Evolutionary conservation across 768 basidiomycete genomes (phyloP), one percentile per base, ranked within the genome.

Genomic region (Pisolithus tinctorius): DNA sequence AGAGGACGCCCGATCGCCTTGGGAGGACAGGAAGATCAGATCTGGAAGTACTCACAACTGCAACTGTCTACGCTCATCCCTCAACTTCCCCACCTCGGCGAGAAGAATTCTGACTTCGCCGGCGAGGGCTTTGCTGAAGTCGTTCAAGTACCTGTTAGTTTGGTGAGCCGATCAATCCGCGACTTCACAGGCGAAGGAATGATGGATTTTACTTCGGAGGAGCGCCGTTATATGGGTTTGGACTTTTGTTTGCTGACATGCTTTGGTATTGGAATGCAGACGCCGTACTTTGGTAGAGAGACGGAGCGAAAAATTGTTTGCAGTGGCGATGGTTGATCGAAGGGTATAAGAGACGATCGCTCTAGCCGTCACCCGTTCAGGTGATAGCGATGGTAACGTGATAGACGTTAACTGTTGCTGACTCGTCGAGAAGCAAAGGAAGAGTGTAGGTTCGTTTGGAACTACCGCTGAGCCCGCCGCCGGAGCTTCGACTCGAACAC

Each of bases 121-220:
- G 8, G 81, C 80, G 37, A 82, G 75, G 1, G 81, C 81, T 57
- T 82, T 82, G 65, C 78, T 80, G 61, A 81, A 81, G 59, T 81
- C 79, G 55, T 80, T 78, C 47, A 81, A 60, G 60, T 81, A 81
- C 63, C 76, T 77, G 58, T 42, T 48, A 38, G 20, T 16, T 26
- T 50, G 37, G 29, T 16, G 46, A 48, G 37, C 27, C 42, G 10
- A 47, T 31, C 34, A 14, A 23, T 47, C 20, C 20, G 31, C 30
- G 23, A 31, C 27, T 34, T 3, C 11, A 23, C 31, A 26, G 23
- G 34, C 29, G 30, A 48, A 52, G 40, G 30, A 45, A 7, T 44
- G 27, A 40, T 17, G 38, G 20, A 38, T 42, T 67, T 69, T 53
- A 67, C 66, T 67, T 67, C 44, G 66, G 66, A 13, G 66, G 66